Evolutionary conservation across 108 stramenopile species (phyloP).

Genomic region (Cyclotella kingstonii): DNA sequence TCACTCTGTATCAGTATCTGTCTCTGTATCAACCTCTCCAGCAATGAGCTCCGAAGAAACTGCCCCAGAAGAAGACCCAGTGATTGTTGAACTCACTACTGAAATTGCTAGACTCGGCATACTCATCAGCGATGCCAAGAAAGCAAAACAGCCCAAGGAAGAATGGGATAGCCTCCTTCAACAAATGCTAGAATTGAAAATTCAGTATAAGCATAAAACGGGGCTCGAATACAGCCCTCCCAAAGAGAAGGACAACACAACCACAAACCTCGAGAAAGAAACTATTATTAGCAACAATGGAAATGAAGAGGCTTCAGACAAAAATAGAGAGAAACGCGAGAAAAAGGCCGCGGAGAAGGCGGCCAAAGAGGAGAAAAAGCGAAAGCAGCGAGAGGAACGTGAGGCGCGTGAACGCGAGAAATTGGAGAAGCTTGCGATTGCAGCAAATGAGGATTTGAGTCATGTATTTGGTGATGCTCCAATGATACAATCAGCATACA

Average conservation of each 20-base stretch:
- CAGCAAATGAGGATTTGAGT: slow-evolving; percentile 67
- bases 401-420: slow-evolving; percentile 80
- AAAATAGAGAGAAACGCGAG: slow-evolving; percentile 81
- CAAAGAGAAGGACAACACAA: slow-evolving; percentile 37
- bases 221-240: slow-evolving; percentile 64
- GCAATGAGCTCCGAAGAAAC: slow-evolving; percentile 12
- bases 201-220: slow-evolving; percentile 67
- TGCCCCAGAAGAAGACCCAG: slow-evolving; percentile 21
- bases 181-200: slow-evolving; percentile 74
- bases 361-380: slow-evolving; percentile 88
- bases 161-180: slow-evolving; percentile 75
- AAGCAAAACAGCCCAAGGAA: slow-evolving; percentile 68
- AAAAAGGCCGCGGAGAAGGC: slow-evolving; percentile 80
- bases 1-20: not conserved
- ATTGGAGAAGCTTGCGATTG: slow-evolving; percentile 68
- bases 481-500: slow-evolving; percentile 67
- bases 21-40: no score
- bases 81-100: slow-evolving; percentile 35
- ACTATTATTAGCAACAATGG: no score
- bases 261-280: slow-evolving; percentile 31
- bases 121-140: slow-evolving; percentile 70
- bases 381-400: slow-evolving; percentile 73
- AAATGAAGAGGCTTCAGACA: slow-evolving; percentile 67
- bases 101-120: slow-evolving; percentile 72
- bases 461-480: slow-evolving; percentile 86